Conservation (phyloP, 2,329 filamentous ascomycete genomes). For the Curvularia sp. region DNA sequence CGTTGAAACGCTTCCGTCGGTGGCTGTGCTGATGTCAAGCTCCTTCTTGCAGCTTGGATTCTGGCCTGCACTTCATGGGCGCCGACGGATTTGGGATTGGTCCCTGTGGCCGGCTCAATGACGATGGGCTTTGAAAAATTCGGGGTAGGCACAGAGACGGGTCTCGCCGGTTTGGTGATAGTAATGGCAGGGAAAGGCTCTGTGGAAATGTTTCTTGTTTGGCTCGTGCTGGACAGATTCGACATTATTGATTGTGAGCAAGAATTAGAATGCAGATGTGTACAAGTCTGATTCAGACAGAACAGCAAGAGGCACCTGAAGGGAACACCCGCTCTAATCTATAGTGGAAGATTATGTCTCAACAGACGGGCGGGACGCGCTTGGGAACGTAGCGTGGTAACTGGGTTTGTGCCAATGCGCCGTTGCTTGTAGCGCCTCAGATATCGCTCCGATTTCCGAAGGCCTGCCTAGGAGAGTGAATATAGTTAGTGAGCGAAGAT, state of each 20-base stretch:
- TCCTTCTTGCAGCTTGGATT: slow-evolving; percentile 31
- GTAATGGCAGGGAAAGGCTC: slow-evolving; percentile 33
- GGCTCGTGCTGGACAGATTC: slow-evolving; percentile 44
- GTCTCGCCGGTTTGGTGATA: slow-evolving; percentile 22
- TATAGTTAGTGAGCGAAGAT: slow-evolving; percentile 19
- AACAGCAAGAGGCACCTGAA: slow-evolving; percentile 3
- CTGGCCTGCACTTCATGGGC: slow-evolving; percentile 30
- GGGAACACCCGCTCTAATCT: slow-evolving; percentile 18
- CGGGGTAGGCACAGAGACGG: slow-evolving; percentile 33
- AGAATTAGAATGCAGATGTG: not conserved
- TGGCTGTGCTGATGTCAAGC: slow-evolving; percentile 15
- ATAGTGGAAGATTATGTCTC: slow-evolving; percentile 21
- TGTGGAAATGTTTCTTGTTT: slow-evolving; percentile 38
- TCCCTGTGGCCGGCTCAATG: not conserved
- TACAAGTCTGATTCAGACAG: not conserved
- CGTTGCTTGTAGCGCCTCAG: slow-evolving; percentile 15
- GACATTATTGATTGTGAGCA: slow-evolving; percentile 33
- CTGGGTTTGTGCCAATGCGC: slow-evolving; percentile 22
- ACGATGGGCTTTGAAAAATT: slow-evolving; percentile 19
- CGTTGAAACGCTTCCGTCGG: slow-evolving; percentile 19
- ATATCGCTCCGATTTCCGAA: slow-evolving; percentile 10
- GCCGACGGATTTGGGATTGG: slow-evolving; percentile 13
- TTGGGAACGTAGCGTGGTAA: slow-evolving; percentile 24
- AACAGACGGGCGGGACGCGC: slow-evolving; percentile 23
- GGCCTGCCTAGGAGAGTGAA: slow-evolving; percentile 10